Evolutionary conservation across 1,284 basidiomycete species (phyloP), one percentile per base, ranked within the genome.

Genomic region (Cutaneotrichosporon cavernicola): DNA sequence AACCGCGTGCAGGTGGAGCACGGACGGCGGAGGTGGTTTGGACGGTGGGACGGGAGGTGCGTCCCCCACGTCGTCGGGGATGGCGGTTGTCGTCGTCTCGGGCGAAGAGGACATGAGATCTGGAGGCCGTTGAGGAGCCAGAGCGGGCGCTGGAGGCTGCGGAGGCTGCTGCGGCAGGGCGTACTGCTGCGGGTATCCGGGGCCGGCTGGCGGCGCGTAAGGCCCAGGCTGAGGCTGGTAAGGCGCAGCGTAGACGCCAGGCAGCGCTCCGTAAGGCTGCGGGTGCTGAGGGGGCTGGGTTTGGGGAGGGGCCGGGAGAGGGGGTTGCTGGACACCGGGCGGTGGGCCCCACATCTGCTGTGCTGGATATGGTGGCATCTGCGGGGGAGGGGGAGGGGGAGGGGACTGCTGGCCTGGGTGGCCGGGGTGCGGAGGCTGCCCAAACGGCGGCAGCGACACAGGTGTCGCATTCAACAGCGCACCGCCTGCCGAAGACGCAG

Each of bases 1-100:
- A 66, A 86, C 85, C 14, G 86, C 84, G 72, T 98, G 95, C n/a
- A 99, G 84, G 34, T 86, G 86, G 36, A 95, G 84, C 1, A 97
- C 84, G 71, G 93, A 90, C 30, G 85, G 85, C 43, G 85, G 84
- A 9, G 82, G 81, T 2, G 87, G 97, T 83, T 89, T 97, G 47
- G 72, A 71, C 0, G 91, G 91, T 16, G 96, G 94, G 47, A 90
- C 85, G 21, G 91, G 91, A 52, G 91, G 90, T 43, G 85, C 85
- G 26, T 80, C 75, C 63, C 60, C 61, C 30, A 72, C 58, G 63
- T 60, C 58, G 63, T 60, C 61, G 31, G 73, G 61, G 66, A 75
- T 66, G 76, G 73, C 65, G 77, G 81, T 5, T 74, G 80, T 66
- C 52, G 66, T 55, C 60, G 63, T 56, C 60, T 74, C 71, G 9